Conservation (phyloP, 441 rosid species). For the Populus trichocarpa region DNA sequence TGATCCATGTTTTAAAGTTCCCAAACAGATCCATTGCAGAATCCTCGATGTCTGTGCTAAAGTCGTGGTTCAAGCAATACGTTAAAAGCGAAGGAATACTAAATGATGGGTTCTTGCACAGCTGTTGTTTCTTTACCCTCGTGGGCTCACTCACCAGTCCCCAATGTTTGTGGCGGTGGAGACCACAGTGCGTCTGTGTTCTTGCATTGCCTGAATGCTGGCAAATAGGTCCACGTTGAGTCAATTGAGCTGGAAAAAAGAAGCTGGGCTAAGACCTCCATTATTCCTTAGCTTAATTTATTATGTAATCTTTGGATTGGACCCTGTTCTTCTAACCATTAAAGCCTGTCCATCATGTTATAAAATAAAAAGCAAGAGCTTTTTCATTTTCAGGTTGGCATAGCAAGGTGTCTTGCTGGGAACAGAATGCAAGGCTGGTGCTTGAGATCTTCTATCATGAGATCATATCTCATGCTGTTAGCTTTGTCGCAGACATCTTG, state of each 20-base stretch:
- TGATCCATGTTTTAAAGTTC: slow-evolving; percentile 13
- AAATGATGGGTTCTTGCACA: slow-evolving; percentile 3
- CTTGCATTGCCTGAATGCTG: slow-evolving; percentile 6
- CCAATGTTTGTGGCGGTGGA: not conserved
- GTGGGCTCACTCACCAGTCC: slow-evolving; percentile 14
- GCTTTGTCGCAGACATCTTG: slow-evolving; percentile 4
- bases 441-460: not conserved
- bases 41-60: slow-evolving; percentile 28
- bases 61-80: slow-evolving; percentile 16
- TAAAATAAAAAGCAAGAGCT: not conserved
- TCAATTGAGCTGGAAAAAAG: slow-evolving; percentile 31
- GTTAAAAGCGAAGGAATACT: not conserved
- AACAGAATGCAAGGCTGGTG: not conserved
- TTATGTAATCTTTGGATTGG: not conserved
- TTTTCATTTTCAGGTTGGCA: not conserved
- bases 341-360: not conserved
- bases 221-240: slow-evolving; percentile 15
- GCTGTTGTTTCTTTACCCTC: slow-evolving; percentile 12
- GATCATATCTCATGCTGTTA: not conserved
- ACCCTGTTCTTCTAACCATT: not conserved
- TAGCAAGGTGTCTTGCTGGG: not conserved
- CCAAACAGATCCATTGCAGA: slow-evolving; percentile 22
- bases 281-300: slow-evolving; percentile 9
- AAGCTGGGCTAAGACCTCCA: slow-evolving; percentile 18
- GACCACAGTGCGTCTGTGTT: not conserved